Conservation (phyloP, 148 eudicot genomes). For the Rhododendron ferrugineum region DNA sequence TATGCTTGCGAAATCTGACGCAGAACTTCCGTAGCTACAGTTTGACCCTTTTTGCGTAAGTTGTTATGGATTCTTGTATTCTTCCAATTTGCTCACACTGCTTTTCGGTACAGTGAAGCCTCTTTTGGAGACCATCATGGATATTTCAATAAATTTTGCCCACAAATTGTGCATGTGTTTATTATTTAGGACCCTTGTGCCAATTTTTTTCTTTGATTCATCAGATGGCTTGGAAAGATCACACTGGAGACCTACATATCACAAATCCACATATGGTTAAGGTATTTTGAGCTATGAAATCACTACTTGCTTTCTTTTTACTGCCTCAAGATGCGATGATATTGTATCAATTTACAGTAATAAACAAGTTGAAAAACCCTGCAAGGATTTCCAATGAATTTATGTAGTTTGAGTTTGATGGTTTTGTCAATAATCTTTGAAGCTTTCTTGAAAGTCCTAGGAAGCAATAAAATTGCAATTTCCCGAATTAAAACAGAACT, state of each 20-base stretch:
- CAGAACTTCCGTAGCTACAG: slow-evolving; percentile 70
- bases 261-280: slow-evolving; percentile 92
- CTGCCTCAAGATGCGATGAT: background rate
- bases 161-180: background rate
- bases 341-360: background rate
- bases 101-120: background rate
- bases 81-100: background rate
- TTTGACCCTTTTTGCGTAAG: slow-evolving; percentile 95
- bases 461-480: background rate
- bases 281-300: slow-evolving; percentile 35
- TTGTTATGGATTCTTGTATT: slow-evolving; percentile 4
- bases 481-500: background rate
- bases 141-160: background rate
- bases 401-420: background rate
- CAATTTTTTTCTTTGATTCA: slow-evolving; percentile 7
- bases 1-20: slow-evolving; percentile 85
- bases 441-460: background rate
- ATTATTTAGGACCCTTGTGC: background rate
- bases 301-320: background rate
- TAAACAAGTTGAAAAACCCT: background rate
- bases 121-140: background rate
- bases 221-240: slow-evolving; percentile 95
- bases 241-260: slow-evolving; percentile 95
- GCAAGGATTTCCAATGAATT: background rate
- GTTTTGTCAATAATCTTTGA: background rate